Conservation (phyloP, 139 green algal species). For the Picochlorum sp. region DNA sequence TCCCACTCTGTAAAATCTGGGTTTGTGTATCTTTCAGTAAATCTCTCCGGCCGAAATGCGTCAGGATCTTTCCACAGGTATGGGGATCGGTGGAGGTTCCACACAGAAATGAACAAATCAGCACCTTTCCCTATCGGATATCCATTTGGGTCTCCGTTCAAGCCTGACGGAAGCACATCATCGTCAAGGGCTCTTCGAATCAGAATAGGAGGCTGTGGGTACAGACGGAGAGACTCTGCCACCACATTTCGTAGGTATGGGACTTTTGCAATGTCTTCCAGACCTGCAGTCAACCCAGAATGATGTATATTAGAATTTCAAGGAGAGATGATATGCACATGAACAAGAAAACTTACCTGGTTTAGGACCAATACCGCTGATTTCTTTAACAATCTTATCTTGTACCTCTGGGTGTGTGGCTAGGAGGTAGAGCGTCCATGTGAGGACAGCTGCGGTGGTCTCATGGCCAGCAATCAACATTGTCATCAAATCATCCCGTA, state of each 20-base stretch:
- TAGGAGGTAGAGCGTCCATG: slow-evolving; percentile 74
- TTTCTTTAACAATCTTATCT: slow-evolving; percentile 56
- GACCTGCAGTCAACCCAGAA: background rate
- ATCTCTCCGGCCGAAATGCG: slow-evolving; percentile 83
- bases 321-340: background rate
- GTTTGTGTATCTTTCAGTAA: slow-evolving; percentile 42
- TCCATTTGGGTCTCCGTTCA: slow-evolving; percentile 47
- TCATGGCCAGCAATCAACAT: slow-evolving; percentile 88
- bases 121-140: slow-evolving; percentile 87
- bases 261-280: slow-evolving; percentile 61
- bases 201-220: slow-evolving; percentile 94
- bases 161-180: slow-evolving; percentile 70
- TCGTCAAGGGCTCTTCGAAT: slow-evolving; percentile 57
- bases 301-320: slow-evolving; percentile 19
- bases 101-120: slow-evolving; percentile 96
- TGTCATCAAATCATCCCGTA: slow-evolving; percentile 98
- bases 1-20: slow-evolving; percentile 52
- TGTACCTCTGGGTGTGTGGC: slow-evolving; percentile 49
- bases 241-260: slow-evolving; percentile 56
- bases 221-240: slow-evolving; percentile 84
- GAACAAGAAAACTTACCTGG: slow-evolving; percentile 29
- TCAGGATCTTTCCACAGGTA: slow-evolving; percentile 92
- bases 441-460: slow-evolving; percentile 91
- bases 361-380: slow-evolving; percentile 42
- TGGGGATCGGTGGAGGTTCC: slow-evolving; percentile 95